A percentile compares a stretch with the other conserved stretches of the same genome.
phyloP scores from a whole-genome alignment of 2,329 filamentous ascomycete genomes.

The Monosporascus sp. region DNA sequence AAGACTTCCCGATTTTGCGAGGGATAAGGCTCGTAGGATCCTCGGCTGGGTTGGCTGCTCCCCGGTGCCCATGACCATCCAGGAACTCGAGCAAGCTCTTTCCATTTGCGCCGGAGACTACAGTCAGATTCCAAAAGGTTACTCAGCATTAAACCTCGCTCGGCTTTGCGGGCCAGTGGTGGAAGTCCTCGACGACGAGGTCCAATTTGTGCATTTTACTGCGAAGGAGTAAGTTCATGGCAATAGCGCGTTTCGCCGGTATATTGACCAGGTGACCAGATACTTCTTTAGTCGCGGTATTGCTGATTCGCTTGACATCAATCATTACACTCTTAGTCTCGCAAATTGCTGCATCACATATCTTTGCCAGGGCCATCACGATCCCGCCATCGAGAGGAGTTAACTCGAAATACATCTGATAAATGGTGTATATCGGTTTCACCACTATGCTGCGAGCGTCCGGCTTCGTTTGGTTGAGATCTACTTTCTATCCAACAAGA shows the following conservation, averaged over 20 bases:
- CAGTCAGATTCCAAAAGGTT: too few species aligned
- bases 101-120: not conserved
- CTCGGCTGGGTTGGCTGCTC: constrained; percentile 12
- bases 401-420: not conserved
- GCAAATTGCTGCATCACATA: not conserved
- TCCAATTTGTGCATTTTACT: constrained; percentile 27
- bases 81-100: constrained; percentile 9
- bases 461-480: too few species aligned
- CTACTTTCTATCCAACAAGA: too few species aligned
- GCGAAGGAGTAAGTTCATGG: constrained; percentile 18
- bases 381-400: not conserved
- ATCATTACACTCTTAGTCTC: not conserved
- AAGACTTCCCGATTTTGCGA: not conserved
- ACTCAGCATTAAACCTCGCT: constrained; percentile 6
- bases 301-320: not conserved
- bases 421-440: not conserved
- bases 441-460: not conserved
- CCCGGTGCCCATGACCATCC: constrained; percentile 6
- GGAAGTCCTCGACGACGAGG: constrained; percentile 18
- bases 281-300: not conserved
- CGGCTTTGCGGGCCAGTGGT: constrained; percentile 22
- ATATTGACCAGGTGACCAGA: constrained; percentile 1
- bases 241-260: not conserved
- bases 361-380: not conserved
- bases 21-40: constrained; percentile 3